Conservation (phyloP, 441 rosid genomes). For the Corymbia citriodora region DNA sequence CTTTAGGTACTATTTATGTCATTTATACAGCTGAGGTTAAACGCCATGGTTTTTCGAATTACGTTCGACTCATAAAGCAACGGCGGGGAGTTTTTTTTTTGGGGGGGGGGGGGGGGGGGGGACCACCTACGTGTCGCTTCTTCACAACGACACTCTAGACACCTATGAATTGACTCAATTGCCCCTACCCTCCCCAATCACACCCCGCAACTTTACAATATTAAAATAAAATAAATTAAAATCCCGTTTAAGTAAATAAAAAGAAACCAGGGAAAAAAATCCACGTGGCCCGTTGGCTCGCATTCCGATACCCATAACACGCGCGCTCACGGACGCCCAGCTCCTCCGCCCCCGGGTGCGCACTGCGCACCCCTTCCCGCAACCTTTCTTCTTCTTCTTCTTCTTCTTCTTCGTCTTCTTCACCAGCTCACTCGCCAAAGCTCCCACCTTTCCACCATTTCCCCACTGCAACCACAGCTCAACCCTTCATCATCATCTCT, state of each 20-base stretch:
- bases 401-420: neutral
- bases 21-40: neutral
- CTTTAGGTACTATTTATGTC: too few relatives aligned
- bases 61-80: conserved; percentile 10
- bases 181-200: neutral
- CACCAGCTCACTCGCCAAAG: neutral
- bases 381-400: neutral
- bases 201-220: neutral
- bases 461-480: neutral
- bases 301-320: neutral
- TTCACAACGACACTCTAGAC: neutral
- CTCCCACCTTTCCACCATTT: neutral
- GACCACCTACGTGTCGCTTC: conserved; percentile 8
- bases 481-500: neutral
- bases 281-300: neutral
- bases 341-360: neutral
- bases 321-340: neutral
- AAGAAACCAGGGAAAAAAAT: neutral
- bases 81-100: neutral
- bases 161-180: neutral
- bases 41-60: neutral
- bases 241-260: neutral
- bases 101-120: neutral
- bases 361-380: neutral
- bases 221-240: neutral